phyloP scores from a whole-genome alignment of 768 basidiomycete species.

The Panaeolus cyanescens region DNA sequence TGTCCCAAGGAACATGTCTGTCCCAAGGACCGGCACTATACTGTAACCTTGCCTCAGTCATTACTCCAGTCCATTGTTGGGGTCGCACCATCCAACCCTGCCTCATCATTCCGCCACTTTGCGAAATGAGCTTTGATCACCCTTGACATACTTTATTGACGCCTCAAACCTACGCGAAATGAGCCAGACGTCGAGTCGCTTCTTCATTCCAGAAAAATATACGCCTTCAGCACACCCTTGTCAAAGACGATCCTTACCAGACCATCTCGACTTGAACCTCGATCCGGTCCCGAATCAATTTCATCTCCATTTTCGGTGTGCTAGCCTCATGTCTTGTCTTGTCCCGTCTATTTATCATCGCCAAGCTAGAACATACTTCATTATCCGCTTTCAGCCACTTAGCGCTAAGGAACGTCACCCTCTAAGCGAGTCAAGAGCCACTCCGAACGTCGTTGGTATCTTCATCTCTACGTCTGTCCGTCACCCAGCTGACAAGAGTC shows the following conservation, averaged over 20 bases:
- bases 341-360: neutral
- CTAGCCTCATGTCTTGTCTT: neutral
- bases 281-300: neutral
- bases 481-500: neutral
- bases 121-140: slow-evolving; percentile 1
- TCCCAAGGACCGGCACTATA: too few species aligned
- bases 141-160: neutral
- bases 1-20: too few species aligned
- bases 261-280: neutral
- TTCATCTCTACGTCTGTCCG: neutral
- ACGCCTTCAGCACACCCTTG: neutral
- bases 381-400: neutral
- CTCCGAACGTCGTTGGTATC: neutral
- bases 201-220: neutral
- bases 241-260: neutral
- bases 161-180: neutral
- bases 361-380: neutral
- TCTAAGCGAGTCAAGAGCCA: neutral
- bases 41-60: too few species aligned
- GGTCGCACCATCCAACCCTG: too few species aligned
- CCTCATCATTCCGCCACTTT: too few species aligned
- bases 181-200: neutral
- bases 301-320: neutral
- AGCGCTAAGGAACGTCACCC: neutral
- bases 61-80: too few species aligned